Evolutionary conservation across 2,329 filamentous ascomycete genomes (phyloP), one percentile per base, ranked within the genome.

Genomic region (Phoma sp.): DNA sequence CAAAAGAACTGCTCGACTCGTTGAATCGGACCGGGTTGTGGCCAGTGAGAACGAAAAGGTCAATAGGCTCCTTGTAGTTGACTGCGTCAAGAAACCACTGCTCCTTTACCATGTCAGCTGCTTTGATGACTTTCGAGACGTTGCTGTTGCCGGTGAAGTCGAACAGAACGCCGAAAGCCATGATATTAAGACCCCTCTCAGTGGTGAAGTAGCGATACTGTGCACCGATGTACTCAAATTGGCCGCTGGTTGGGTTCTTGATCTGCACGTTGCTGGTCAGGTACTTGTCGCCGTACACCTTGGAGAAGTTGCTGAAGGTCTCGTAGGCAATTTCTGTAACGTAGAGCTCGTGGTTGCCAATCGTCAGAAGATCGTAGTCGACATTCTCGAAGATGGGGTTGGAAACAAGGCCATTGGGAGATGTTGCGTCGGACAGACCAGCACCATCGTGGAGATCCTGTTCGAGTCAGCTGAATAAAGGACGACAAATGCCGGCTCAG

Each of bases 261-360:
- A 81, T 79, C 57, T 82, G 75, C 38, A 83, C 80, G 62, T 84
- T 84, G 66, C 79, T 81, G 1, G 81, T 82, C 22, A 83, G 66
- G 58, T 83, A 83, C 53, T 72, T 77, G 41, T 82, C 82, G 35
- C 82, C 67, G 70, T 85, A 89, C 54, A 81, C 79, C 50, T 80
- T 81, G 33, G 83, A 80, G 61, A 88, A 86, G 46, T 84, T 79
- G 56, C 77, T 77, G 66, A 86, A 84, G 8, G 83, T 83, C 63
- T 88, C 81, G 57, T 87, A 86, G 1, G 86, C 82, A 45, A 88
- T 80, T 27, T 84, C 80, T 8, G 82, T 80, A 8, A 86, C 78
- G 65, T 88, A 88, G 6, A 89, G 79, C 72, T 89, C 86, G 61
- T 89, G 86, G 66, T 89, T 88, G 2, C 84, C 82, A 52, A 83